Percentiles rank a stretch among this genome's conserved stretches.
Evolutionary conservation across 345 rosid genomes (phyloP).

Genomic region (Populus simonii): DNA sequence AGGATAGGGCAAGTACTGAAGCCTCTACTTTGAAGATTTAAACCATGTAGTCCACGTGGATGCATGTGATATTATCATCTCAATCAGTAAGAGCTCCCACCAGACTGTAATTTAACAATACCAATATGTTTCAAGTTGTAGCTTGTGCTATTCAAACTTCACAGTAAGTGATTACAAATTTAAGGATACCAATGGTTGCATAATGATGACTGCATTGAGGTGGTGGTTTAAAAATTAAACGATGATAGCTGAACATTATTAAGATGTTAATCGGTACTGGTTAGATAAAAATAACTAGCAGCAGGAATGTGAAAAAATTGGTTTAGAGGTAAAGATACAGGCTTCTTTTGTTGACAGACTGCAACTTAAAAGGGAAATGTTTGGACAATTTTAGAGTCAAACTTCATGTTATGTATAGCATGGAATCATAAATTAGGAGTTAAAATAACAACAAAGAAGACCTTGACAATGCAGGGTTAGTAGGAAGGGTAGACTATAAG

Average conservation of each 20-base stretch:
- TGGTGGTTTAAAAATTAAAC: background rate
- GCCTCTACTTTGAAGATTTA: background rate
- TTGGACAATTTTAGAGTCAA: background rate
- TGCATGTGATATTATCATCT: constrained; percentile 18
- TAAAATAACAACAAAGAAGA: background rate
- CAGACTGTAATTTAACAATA: background rate
- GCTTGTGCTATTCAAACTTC: background rate
- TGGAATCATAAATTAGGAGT: background rate
- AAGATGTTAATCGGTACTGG: background rate
- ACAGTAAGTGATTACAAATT: background rate
- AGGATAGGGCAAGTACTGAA: background rate
- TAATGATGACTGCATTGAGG: background rate
- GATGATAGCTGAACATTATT: background rate
- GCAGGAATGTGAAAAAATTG: background rate
- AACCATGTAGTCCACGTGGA: constrained; percentile 16
- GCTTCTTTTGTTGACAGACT: background rate
- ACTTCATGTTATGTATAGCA: background rate
- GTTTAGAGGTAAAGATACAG: background rate
- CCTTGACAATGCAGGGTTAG: background rate
- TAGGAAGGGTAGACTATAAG: background rate
- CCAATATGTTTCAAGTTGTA: background rate
- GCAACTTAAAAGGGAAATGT: background rate
- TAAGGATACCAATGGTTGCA: background rate
- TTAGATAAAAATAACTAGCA: background rate
- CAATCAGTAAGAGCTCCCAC: background rate